A percentile compares a stretch with the other conserved stretches of the same genome.
Conservation (phyloP, 345 rosid genomes). For the Citrus hindsii region DNA sequence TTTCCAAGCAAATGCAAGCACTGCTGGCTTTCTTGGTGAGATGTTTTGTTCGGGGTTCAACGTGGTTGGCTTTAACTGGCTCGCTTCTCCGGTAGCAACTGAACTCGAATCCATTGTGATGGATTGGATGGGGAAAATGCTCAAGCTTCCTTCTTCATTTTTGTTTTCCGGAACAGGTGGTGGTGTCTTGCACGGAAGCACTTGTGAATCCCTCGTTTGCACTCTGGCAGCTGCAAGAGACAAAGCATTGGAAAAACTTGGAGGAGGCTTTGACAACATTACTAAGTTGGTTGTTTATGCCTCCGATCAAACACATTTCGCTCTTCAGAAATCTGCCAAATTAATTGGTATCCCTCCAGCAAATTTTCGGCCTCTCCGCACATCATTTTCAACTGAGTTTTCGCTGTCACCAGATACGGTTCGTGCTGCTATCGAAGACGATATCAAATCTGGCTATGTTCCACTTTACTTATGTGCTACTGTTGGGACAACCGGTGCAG, state of each 20-base stretch:
- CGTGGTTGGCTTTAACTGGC: slow-evolving; percentile 33
- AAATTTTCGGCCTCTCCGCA: background rate
- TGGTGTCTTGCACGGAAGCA: slow-evolving; percentile 28
- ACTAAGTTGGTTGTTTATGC: slow-evolving; percentile 29
- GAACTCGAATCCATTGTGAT: slow-evolving; percentile 36
- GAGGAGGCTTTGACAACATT: slow-evolving; percentile 14
- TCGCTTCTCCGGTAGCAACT: slow-evolving; percentile 33
- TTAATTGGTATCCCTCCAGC: slow-evolving; percentile 13
- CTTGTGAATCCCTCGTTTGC: slow-evolving; percentile 28
- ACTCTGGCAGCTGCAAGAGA: slow-evolving; percentile 35
- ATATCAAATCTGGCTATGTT: slow-evolving; percentile 10
- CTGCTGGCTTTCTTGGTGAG: slow-evolving; percentile 27
- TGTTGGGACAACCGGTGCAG: slow-evolving; percentile 19
- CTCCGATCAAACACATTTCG: slow-evolving; percentile 32
- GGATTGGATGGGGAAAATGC: slow-evolving; percentile 38
- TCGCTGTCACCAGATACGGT: background rate
- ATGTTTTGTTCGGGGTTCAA: slow-evolving; percentile 23
- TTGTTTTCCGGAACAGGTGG: slow-evolving; percentile 36
- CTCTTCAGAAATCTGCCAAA: slow-evolving; percentile 22
- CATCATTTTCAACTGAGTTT: background rate
- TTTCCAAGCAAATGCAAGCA: slow-evolving; percentile 22
- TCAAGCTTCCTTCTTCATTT: slow-evolving; percentile 25
- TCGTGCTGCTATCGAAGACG: background rate
- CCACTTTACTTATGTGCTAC: slow-evolving; percentile 31
- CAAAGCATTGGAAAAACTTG: background rate